Evolutionary conservation across 352 stramenopile species (phyloP), one percentile per base, ranked within the genome.

Genomic region (Thalassiosira allenii): DNA sequence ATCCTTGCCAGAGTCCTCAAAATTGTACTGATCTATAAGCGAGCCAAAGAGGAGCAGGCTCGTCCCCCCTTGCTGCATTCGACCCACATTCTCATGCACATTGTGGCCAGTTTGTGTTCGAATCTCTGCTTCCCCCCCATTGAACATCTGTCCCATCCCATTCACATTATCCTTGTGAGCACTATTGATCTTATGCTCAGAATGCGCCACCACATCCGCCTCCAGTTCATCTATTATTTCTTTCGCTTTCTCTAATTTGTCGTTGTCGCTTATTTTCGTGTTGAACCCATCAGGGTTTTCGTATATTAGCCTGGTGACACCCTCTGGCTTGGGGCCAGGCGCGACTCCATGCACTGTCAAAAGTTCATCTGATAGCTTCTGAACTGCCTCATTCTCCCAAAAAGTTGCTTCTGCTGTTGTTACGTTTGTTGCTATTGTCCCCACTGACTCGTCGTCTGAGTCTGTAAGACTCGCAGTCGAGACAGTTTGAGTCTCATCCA

Each of bases 161-260:
- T 77, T 76, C 0, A 32, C 17, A 25, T 82, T 76, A 8, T 67
- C 5, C 3, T 52, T 61, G 30, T 82, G 74, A 3, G 3, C 1
- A 11, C 44, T n/a, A 34, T 82, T 82, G 12, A 75, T 34, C 27
- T 32, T 34, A 29, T 66, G 44, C 25, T 82, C 64, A 23, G 17
- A 62, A 12, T 62, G 67, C 4, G 51, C 64, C 5, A 43, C 43
- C 1, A 75, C 25, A 25, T 82, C 74, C 1, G 66, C 74, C 2
- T 72, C 53, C 14, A 81, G 33, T 51, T 81, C 73, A 30, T 81
- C 47, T 22, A 61, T 57, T 11, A 81, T 29, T 29, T 75, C 63
- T 27, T 64, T 64, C 3, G 51, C 64, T 29, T 71, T 77, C 0
- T 76, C 74, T 12, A 76, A 3, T 23, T 82, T 76, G 14, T 68